Conservation (phyloP, 1,139 yeast genomes). For the Ashbya aceris region DNA sequence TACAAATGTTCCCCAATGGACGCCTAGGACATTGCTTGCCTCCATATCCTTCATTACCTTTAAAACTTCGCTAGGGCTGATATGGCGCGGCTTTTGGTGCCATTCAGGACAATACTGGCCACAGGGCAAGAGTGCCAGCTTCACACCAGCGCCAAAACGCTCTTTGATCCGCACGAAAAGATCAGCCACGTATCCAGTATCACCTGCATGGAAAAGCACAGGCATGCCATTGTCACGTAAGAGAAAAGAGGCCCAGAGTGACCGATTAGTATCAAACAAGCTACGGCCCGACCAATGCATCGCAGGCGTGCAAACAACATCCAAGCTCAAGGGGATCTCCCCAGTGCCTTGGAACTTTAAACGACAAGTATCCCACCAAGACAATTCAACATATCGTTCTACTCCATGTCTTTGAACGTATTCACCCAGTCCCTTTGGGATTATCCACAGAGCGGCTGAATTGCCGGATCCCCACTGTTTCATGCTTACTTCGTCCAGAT, state of each 20-base stretch:
- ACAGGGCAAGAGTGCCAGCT: constrained; percentile 72
- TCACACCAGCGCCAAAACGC: constrained; percentile 54
- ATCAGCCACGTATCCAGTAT: constrained; percentile 77
- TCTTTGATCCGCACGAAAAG: constrained; percentile 56
- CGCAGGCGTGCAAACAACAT: constrained; percentile 80
- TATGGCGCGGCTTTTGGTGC: constrained; percentile 89
- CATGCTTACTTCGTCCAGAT: constrained; percentile 59
- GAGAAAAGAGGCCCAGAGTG: constrained; percentile 84
- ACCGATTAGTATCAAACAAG: constrained; percentile 63
- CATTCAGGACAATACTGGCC: constrained; percentile 94
- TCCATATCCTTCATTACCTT: constrained; percentile 55
- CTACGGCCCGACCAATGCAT: constrained; percentile 97
- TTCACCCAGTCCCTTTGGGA: constrained; percentile 67
- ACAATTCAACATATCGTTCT: constrained; percentile 52
- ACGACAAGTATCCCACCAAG: constrained; percentile 80
- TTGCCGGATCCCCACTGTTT: constrained; percentile 44
- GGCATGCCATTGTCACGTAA: constrained; percentile 59
- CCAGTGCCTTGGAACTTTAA: constrained; percentile 28
- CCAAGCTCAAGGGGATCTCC: constrained; percentile 31
- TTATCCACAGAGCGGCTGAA: constrained; percentile 56
- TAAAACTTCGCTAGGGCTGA: constrained; percentile 69
- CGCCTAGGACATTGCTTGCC: constrained; percentile 64
- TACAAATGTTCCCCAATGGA: constrained; percentile 94
- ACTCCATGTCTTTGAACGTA: constrained; percentile 46
- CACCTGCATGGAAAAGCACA: constrained; percentile 83